These are phyloP conservation scores for Phaseolus lunatus DNA, from an alignment of 306 rosid genomes.

Conservation along the genomic window DNA sequence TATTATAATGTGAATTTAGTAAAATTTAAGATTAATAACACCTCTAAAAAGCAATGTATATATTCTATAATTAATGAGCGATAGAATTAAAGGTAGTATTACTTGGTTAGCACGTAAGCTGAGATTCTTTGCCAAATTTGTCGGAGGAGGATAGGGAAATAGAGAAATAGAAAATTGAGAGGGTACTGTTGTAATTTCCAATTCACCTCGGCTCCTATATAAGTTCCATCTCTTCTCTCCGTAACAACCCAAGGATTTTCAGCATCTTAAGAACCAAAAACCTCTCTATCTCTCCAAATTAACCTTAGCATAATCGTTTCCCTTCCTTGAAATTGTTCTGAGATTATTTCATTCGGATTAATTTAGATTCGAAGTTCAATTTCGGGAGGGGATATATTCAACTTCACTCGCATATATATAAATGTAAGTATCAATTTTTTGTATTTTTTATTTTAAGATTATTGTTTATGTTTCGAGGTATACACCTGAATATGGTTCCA, in stretches of 20 bases:
- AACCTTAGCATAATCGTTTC: too few relatives aligned
- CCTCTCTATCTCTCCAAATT: background rate
- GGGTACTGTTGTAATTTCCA: conserved; percentile 24
- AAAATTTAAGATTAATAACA: background rate
- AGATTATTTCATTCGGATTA: conserved; percentile 39
- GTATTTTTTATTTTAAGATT: background rate
- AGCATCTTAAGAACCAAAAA: background rate
- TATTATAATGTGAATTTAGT: background rate
- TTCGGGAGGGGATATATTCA: background rate
- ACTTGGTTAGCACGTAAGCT: conserved; percentile 12
- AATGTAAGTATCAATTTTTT: conserved; percentile 30
- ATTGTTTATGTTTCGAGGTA: background rate
- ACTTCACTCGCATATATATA: background rate
- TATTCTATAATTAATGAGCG: too few relatives aligned
- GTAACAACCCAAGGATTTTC: background rate
- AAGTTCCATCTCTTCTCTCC: background rate
- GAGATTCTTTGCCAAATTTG: conserved; percentile 34
- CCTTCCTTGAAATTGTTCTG: conserved; percentile 11
- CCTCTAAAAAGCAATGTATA: background rate
- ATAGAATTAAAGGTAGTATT: background rate
- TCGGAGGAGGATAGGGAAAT: background rate
- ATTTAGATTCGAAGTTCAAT: background rate
- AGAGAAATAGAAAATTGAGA: background rate
- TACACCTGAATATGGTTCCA: background rate
- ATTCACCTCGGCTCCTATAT: conserved; percentile 4